These are phyloP conservation scores for Salix udensis DNA, from an alignment of 345 rosid genomes.

Conservation along the genomic window DNA sequence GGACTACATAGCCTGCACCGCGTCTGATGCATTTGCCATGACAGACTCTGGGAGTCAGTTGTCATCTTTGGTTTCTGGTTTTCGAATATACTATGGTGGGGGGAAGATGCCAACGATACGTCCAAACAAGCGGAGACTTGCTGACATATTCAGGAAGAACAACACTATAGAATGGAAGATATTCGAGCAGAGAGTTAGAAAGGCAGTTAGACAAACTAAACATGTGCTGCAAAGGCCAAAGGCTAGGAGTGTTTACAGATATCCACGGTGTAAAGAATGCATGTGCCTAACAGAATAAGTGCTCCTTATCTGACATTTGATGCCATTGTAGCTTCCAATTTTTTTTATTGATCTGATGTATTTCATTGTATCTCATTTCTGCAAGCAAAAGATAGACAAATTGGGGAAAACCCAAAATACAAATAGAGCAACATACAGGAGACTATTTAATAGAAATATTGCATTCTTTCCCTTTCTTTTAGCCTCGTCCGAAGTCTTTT, in stretches of 20 bases:
- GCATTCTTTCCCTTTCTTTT: background rate
- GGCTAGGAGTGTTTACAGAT: conserved; percentile 80
- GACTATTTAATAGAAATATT: background rate
- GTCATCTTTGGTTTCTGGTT: conserved; percentile 86
- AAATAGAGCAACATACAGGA: background rate
- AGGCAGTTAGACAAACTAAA: conserved; percentile 89
- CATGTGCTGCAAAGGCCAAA: conserved; percentile 69
- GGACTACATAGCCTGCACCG: conserved; percentile 84
- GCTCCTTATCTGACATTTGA: background rate
- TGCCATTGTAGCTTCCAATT: background rate
- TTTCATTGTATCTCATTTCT: background rate
- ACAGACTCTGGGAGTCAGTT: conserved; percentile 94
- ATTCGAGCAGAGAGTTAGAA: conserved; percentile 86
- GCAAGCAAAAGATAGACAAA: background rate
- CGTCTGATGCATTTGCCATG: conserved; percentile 90
- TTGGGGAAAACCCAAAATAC: background rate
- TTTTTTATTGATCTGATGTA: background rate
- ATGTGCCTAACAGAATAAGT: conserved; percentile 47
- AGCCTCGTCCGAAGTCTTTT: background rate
- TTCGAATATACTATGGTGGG: conserved; percentile 74
- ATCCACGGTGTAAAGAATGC: conserved; percentile 81
- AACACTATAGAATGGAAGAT: conserved; percentile 77
- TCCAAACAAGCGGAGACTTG: conserved; percentile 76
- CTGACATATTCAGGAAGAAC: conserved; percentile 68
- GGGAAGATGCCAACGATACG: conserved; percentile 91